These are phyloP conservation scores for Calonectria crousiana DNA, from an alignment of 2,329 filamentous ascomycete genomes.

Conservation along the genomic window DNA sequence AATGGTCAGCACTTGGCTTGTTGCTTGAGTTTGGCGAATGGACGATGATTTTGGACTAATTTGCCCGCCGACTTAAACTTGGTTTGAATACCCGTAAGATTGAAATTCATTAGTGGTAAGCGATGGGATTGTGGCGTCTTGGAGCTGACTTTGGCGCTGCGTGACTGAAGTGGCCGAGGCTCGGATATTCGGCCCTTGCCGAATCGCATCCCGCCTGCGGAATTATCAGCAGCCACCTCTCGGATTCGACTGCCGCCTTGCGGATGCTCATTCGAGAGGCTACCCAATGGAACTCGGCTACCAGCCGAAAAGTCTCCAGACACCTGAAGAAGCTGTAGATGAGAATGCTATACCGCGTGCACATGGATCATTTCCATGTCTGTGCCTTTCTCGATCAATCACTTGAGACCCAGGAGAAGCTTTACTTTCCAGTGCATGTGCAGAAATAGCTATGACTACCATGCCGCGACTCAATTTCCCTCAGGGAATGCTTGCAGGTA, in stretches of 20 bases:
- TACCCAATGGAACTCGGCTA: neutral
- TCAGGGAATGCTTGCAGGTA: constrained; percentile 22
- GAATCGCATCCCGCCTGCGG: neutral
- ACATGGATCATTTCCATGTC: neutral
- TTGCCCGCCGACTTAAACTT: neutral
- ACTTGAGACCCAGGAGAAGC: neutral
- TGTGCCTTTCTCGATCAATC: neutral
- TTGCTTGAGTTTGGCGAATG: neutral
- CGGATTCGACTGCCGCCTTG: neutral
- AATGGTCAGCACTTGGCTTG: neutral
- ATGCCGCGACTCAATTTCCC: constrained; percentile 22
- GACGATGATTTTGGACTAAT: neutral
- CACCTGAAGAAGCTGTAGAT: neutral
- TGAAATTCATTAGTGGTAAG: neutral
- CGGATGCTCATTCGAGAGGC: neutral
- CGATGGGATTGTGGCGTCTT: neutral
- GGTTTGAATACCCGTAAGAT: neutral
- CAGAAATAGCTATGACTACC: neutral
- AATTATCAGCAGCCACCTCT: neutral
- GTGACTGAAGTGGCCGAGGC: constrained; percentile 3
- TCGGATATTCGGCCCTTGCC: constrained; percentile 20
- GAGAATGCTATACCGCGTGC: neutral
- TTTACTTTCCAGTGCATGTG: neutral
- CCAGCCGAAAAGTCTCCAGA: neutral
- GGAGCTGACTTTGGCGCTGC: too few species aligned